A percentile compares a stretch with the other conserved stretches of the same genome.
phyloP scores from a whole-genome alignment of 2,329 filamentous ascomycete genomes.

The Penicillium sp. region DNA sequence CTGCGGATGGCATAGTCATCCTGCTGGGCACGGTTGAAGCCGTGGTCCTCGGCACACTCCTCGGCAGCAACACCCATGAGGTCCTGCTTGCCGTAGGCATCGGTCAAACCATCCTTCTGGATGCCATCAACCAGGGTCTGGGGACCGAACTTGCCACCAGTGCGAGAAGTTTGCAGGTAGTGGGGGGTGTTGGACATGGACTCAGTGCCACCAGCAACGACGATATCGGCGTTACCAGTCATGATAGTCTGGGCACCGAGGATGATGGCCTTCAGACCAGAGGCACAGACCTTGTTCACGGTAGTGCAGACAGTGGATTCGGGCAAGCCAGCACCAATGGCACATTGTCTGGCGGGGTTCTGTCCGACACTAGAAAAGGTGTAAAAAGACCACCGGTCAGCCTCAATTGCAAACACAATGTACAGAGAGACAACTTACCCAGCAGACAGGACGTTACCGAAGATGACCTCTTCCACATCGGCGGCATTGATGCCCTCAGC shows the following conservation, averaged over 20 bases:
- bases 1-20: constrained; percentile 94
- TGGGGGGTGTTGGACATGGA: constrained; percentile 98
- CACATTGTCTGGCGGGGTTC: constrained; percentile 93
- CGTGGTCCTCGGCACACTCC: constrained; percentile 84
- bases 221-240: constrained; percentile 87
- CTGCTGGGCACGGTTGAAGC: constrained; percentile 78
- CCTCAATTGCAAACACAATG: constrained; percentile 3
- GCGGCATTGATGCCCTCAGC: constrained; percentile 83
- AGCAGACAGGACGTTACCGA: constrained; percentile 96
- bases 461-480: constrained; percentile 94
- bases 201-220: constrained; percentile 93
- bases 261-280: constrained; percentile 89
- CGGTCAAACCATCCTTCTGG: constrained; percentile 89
- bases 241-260: constrained; percentile 96
- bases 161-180: constrained; percentile 86
- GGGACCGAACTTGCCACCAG: constrained; percentile 90
- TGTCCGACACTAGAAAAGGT: constrained; percentile 72
- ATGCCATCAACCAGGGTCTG: constrained; percentile 86
- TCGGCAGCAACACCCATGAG: constrained; percentile 95
- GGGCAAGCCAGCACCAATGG: constrained; percentile 81
- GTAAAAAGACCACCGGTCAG: constrained; percentile 10
- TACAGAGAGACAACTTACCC: constrained; percentile 61
- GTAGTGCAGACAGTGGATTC: constrained; percentile 83
- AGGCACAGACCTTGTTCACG: constrained; percentile 99
- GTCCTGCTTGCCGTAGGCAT: constrained; percentile 87